Percentiles rank a stretch among this genome's conserved stretches.
Conservation (phyloP, 768 basidiomycete genomes). For the Hygrophoropsis aurantiaca region DNA sequence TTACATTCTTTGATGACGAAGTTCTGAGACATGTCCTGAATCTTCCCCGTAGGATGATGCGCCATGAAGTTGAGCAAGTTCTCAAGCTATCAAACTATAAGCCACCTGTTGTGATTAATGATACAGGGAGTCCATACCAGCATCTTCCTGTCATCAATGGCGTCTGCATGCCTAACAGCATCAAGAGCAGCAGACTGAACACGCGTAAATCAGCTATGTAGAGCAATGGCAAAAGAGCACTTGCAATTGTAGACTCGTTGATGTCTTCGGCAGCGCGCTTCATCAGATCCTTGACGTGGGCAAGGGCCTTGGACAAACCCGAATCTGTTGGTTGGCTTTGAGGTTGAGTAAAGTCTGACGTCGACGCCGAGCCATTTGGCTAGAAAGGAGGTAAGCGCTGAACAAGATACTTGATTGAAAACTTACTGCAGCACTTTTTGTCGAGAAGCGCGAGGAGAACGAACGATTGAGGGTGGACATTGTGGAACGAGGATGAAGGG, state of each 20-base stretch:
- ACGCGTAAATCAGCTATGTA: neutral
- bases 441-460: conserved; percentile 28
- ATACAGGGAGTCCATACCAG: conserved; percentile 45
- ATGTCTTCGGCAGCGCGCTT: conserved; percentile 30
- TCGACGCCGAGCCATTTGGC: conserved; percentile 10
- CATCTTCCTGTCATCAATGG: conserved; percentile 77
- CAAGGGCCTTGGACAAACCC: conserved; percentile 20
- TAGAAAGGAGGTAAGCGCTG: neutral
- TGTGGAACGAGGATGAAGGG: conserved; percentile 3
- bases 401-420: neutral
- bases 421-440: conserved; percentile 26
- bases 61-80: conserved; percentile 65
- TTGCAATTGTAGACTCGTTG: conserved; percentile 25
- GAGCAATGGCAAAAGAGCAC: neutral
- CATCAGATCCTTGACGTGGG: conserved; percentile 30
- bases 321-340: conserved; percentile 11
- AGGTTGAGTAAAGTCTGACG: conserved; percentile 2
- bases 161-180: conserved; percentile 53
- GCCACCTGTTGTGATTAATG: neutral
- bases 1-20: conserved; percentile 52
- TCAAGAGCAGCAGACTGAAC: conserved; percentile 62
- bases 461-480: conserved; percentile 30
- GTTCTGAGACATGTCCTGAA: conserved; percentile 39
- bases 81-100: conserved; percentile 55
- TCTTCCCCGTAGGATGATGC: conserved; percentile 47